Percentiles rank a stretch among this genome's conserved stretches.
Conservation (phyloP, 2,329 filamentous ascomycete genomes). For the Periconia digitata region DNA sequence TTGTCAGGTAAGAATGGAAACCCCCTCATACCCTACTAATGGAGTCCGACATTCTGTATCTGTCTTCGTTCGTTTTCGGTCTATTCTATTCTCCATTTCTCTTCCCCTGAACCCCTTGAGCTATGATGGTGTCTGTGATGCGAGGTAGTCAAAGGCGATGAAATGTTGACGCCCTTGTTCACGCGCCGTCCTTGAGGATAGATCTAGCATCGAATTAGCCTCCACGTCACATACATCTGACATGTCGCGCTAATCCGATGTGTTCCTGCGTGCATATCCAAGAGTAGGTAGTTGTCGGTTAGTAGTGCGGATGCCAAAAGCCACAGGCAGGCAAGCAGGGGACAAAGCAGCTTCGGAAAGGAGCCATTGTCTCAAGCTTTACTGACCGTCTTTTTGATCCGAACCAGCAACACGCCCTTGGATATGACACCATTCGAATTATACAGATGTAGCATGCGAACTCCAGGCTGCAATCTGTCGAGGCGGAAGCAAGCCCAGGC, state of each 20-base stretch:
- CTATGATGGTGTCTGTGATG: not conserved
- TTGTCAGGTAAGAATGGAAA: too few species aligned
- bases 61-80: too few species aligned
- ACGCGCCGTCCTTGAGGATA: not conserved
- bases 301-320: too few species aligned
- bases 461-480: conserved; percentile 75
- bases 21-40: too few species aligned
- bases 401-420: conserved; percentile 71
- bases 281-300: not conserved
- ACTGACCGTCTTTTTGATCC: conserved; percentile 63
- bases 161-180: not conserved
- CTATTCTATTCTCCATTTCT: too few species aligned
- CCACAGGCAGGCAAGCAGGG: conserved; percentile 1
- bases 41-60: too few species aligned
- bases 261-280: not conserved
- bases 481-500: conserved; percentile 89
- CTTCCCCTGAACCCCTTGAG: too few species aligned
- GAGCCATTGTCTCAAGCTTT: conserved; percentile 15
- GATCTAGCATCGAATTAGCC: not conserved
- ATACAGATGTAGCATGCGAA: conserved; percentile 74
- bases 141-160: not conserved
- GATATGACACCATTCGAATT: conserved; percentile 68
- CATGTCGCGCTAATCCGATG: not conserved
- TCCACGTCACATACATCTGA: not conserved
- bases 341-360: not conserved